Percentiles rank a stretch among this genome's conserved stretches.
These are phyloP conservation scores for Geranomyces variabilis DNA, from an alignment of 192 early-diverging fungal species.

Conservation along the genomic window DNA sequence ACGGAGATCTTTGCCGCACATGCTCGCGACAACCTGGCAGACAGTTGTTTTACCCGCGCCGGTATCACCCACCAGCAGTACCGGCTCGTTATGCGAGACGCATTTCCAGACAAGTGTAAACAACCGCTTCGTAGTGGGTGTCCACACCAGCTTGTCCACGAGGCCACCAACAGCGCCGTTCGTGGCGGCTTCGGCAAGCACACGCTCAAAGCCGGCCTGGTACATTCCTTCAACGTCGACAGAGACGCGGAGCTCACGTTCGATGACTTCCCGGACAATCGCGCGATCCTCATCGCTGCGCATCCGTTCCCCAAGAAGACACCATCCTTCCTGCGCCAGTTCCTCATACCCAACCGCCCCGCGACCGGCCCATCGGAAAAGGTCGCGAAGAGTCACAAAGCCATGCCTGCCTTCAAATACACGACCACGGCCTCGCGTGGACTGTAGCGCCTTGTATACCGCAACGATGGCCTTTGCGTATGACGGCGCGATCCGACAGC, in stretches of 20 bases:
- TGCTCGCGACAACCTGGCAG: constrained; percentile 85
- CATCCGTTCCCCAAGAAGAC: constrained; percentile 90
- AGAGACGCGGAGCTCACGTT: constrained; percentile 76
- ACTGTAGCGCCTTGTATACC: constrained; percentile 82
- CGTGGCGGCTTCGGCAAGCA: neutral
- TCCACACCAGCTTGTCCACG: constrained; percentile 80
- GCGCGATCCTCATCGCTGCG: constrained; percentile 79
- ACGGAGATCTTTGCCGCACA: constrained; percentile 66
- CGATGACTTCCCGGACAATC: constrained; percentile 80
- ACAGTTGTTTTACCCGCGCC: constrained; percentile 99
- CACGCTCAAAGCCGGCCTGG: constrained; percentile 57
- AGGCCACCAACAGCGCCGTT: constrained; percentile 1
- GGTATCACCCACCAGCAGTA: constrained; percentile 95
- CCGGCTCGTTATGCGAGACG: constrained; percentile 82
- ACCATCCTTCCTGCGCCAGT: constrained; percentile 91
- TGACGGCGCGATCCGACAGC: constrained; percentile 85
- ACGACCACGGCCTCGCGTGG: constrained; percentile 61
- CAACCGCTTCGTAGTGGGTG: constrained; percentile 86
- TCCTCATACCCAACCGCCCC: constrained; percentile 71
- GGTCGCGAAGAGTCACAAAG: constrained; percentile 93
- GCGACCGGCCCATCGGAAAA: constrained; percentile 96
- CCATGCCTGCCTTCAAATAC: constrained; percentile 94
- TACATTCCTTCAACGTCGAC: constrained; percentile 68
- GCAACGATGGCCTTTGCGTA: constrained; percentile 83
- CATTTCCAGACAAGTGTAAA: constrained; percentile 85